Base-by-base conservation (phyloP, 1,139 yeast genomes). In the Suhomyces wounanorum region DNA sequence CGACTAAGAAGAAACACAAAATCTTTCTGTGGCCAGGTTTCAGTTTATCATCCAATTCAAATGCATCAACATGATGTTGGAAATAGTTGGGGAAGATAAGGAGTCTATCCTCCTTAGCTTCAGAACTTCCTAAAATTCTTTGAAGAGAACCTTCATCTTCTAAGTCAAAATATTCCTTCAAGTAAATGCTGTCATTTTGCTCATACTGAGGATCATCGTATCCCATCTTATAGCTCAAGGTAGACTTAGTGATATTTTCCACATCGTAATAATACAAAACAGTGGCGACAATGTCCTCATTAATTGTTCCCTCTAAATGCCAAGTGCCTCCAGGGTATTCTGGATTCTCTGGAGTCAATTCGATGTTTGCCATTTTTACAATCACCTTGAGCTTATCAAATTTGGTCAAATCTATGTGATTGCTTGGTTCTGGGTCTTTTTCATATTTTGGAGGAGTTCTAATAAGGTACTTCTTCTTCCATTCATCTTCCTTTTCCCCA, bases 261-360 rank as follows among this genome's bases (percentile, higher is more conserved):
- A 61, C 53, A 52, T 77, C 80, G 53, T 76, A 77, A 57, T 76
- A 76, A 60, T 75, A 76, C 39, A 76, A 58, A 1, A 69, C 63
- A 1, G 79, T 74, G 2, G 78, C 78, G 2, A 76, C 69, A 44
- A 77, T 76, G 54, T 72, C 73, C 58, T 77, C 81, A 52, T 70
- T 70, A 41, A 68, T 64, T 3, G 73, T 65, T 1, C 80, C 81
- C 56, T 77, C 81, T 0, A 75, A 68, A 50, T 77, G 81, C 81
- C 81, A 76, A 3, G 74, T 55, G 0, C 81, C 80, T 6, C 81
- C 81, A 1, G 57, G 47, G 48, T 76, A 77, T 2, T 42, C 50
- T 10, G 79, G 77, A 17, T 66, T 66, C 41, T 73, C 76, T 0
- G 81, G 79, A 2, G 77, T 73, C 47, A 75, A 63, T 46, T 72